Evolutionary conservation across 2,329 filamentous ascomycete species (phyloP).

Genomic region (Thielaviopsis euricoi): DNA sequence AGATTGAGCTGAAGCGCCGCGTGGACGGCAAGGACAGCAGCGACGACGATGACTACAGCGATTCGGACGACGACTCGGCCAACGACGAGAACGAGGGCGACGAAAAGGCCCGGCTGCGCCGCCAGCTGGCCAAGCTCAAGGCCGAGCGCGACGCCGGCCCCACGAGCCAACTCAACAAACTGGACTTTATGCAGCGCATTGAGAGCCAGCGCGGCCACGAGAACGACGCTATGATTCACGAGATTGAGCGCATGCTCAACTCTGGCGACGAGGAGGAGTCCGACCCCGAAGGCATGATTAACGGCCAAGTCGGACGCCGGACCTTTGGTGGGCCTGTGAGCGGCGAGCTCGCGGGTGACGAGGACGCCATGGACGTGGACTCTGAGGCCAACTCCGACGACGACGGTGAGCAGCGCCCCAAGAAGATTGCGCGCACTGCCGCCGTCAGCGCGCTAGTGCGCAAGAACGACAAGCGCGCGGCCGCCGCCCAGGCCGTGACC

Average conservation of each 20-base stretch:
- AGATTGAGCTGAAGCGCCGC: constrained; percentile 65
- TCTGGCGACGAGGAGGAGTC: constrained; percentile 40
- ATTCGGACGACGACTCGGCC: constrained; percentile 40
- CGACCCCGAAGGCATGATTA: constrained; percentile 31
- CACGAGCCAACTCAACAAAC: constrained; percentile 54
- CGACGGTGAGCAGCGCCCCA: constrained; percentile 14
- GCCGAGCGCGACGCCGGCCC: constrained; percentile 31
- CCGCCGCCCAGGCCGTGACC: constrained; percentile 14
- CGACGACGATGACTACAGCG: constrained; percentile 34
- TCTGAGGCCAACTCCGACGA: constrained; percentile 15
- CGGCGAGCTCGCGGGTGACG: background rate
- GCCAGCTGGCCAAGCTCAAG: constrained; percentile 27
- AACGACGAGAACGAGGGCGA: constrained; percentile 28
- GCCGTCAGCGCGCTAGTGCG: constrained; percentile 6
- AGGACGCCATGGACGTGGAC: constrained; percentile 5
- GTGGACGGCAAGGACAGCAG: constrained; percentile 48
- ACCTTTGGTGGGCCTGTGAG: constrained; percentile 29
- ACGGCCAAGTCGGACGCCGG: constrained; percentile 41
- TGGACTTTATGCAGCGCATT: constrained; percentile 91
- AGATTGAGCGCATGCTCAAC: constrained; percentile 57
- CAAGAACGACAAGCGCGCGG: constrained; percentile 11
- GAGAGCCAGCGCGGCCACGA: constrained; percentile 61
- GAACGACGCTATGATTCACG: constrained; percentile 61
- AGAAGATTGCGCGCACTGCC: constrained; percentile 10
- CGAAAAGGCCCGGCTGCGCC: constrained; percentile 30